Evolutionary conservation across 257 asterid genomes (phyloP), one percentile per base, ranked within the genome.

Genomic region (Jasminum sambac): DNA sequence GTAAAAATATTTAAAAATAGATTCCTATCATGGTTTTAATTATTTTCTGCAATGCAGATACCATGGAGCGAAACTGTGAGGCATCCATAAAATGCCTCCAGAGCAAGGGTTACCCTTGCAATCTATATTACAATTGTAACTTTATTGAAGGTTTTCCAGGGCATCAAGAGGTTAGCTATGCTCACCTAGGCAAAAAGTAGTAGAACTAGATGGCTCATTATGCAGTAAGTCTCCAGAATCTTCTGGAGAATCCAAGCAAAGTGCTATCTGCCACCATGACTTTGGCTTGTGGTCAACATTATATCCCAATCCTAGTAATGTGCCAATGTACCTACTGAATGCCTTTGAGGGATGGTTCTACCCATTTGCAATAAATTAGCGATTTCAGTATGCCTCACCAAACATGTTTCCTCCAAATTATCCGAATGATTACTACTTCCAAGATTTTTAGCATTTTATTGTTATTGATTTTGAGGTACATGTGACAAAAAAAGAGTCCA

Each of bases 381-480:
- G 84, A 59, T 78, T 81, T 81, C 93, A 80, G 48, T 79, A 80
- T 80, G 69, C 84, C n/a, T 87, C 86, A 41, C 48, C 74, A 38
- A 87, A 84, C 78, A 72, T 77, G 82, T 70, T 80, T 60, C 79
- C 85, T 46, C 90, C 71, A 65, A 77, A 67, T 68, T 79, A 77
- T 73, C 83, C 87, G 48, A 76, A 74, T 59, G 85, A 85, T 37
- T 77, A 63, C 78, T 88, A 67, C 40, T 77, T 85, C 69, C 97
- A 88, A 79, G 92, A 88, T 58, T 85, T 92, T 78, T 89, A 88
- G 34, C 87, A 84, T 80, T 90, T 92, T 60, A 92, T 90, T 26
- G 96, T 92, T 66, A 87, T 92, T 23, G 97, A 92, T 79, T 90
- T 92, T 67, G 97, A 92, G 89, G 97, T 96, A 92, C 98, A 5